A percentile compares a stretch with the other conserved stretches of the same genome.
phyloP scores from a whole-genome alignment of 208 protist species.

The Leishmania gerbilli region DNA sequence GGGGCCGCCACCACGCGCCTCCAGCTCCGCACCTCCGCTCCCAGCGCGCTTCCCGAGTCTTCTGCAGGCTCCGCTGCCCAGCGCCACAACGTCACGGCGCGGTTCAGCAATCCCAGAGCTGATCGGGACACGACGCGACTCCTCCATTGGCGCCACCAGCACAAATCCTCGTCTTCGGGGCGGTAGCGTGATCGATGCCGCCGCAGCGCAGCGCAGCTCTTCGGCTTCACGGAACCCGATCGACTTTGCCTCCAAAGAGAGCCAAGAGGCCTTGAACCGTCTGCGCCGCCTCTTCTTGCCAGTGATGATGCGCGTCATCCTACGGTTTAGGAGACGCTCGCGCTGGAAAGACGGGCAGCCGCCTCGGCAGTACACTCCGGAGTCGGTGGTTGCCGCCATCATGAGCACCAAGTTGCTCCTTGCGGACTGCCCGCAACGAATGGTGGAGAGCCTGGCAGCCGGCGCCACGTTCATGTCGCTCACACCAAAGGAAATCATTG shows the following conservation, averaged over 20 bases:
- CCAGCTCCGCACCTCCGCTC: conserved; percentile 5
- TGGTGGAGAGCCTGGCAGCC: conserved; percentile 55
- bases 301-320: conserved; percentile 47
- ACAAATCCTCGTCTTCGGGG: conserved; percentile 46
- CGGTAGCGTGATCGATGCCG: conserved; percentile 42
- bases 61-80: not conserved
- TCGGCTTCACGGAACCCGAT: conserved; percentile 12
- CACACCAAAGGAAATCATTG: conserved; percentile 57
- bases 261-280: conserved; percentile 39
- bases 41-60: conserved; percentile 2
- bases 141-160: conserved; percentile 59
- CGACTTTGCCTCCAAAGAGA: conserved; percentile 50
- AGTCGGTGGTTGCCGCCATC: conserved; percentile 69
- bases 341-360: conserved; percentile 44
- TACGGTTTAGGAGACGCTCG: conserved; percentile 40
- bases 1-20: not conserved
- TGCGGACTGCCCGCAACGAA: conserved; percentile 57
- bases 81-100: not conserved
- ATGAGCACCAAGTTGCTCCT: conserved; percentile 56
- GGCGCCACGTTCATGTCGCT: conserved; percentile 60
- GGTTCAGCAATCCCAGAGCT: conserved; percentile 14
- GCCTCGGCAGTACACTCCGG: conserved; percentile 59
- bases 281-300: conserved; percentile 62
- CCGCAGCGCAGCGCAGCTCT: conserved; percentile 29
- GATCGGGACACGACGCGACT: conserved; percentile 44